Percentiles rank a stretch among this genome's conserved stretches.
Conservation (phyloP, 2,329 filamentous ascomycete genomes). For the Hypoxylon sp. region DNA sequence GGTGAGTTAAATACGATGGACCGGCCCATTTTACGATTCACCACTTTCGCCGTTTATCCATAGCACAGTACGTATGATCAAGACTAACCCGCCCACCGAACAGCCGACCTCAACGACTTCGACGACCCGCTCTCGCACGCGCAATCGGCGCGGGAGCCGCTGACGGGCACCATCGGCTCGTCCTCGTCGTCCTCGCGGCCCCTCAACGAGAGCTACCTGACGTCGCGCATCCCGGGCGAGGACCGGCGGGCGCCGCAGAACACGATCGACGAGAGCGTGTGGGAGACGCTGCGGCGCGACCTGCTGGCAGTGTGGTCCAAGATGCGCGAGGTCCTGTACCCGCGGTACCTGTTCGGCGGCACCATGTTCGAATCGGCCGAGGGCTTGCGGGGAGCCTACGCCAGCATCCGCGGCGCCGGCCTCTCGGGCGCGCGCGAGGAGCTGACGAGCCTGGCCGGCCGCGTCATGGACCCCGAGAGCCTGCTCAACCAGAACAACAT, state of each 20-base stretch:
- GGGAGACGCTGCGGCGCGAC: slow-evolving; percentile 95
- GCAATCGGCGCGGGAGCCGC: slow-evolving; percentile 77
- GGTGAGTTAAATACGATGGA: slow-evolving; percentile 60
- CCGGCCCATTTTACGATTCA: background rate
- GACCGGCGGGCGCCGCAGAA: slow-evolving; percentile 90
- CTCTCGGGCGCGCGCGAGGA: slow-evolving; percentile 71
- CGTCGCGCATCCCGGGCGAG: slow-evolving; percentile 89
- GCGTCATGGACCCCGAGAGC: slow-evolving; percentile 72
- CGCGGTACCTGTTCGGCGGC: slow-evolving; percentile 86
- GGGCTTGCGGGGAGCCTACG: slow-evolving; percentile 70
- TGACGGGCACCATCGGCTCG: slow-evolving; percentile 85
- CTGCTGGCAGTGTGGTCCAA: slow-evolving; percentile 96
- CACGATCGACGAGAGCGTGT: slow-evolving; percentile 97
- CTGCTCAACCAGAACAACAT: slow-evolving; percentile 74
- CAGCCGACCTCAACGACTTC: slow-evolving; percentile 90
- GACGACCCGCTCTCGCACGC: slow-evolving; percentile 81
- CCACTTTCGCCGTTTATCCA: slow-evolving; percentile 4
- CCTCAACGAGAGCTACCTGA: slow-evolving; percentile 84
- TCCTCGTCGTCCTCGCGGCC: slow-evolving; percentile 65
- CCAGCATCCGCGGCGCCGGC: slow-evolving; percentile 69
- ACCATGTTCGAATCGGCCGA: slow-evolving; percentile 70
- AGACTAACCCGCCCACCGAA: background rate
- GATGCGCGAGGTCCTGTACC: slow-evolving; percentile 96
- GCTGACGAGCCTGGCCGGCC: slow-evolving; percentile 69
- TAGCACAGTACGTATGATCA: slow-evolving; percentile 18